Conservation (phyloP, 805 yeast genomes). For the Saccharomycopsis sp. region DNA sequence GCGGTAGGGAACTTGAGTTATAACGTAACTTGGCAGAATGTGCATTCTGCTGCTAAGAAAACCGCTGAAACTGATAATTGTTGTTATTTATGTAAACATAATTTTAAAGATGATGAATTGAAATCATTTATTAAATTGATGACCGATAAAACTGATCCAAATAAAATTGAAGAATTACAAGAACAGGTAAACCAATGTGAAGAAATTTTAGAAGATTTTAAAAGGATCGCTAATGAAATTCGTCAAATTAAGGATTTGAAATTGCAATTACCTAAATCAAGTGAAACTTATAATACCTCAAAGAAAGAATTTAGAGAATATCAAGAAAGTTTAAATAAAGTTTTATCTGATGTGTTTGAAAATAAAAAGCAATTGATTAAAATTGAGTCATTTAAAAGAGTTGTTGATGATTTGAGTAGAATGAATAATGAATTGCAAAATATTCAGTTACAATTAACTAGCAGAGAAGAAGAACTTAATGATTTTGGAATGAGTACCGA, state of each 20-base stretch:
- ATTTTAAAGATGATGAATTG: slow-evolving; percentile 37
- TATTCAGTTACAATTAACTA: slow-evolving; percentile 27
- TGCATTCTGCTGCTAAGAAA: slow-evolving; percentile 62
- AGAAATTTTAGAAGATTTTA: slow-evolving; percentile 23
- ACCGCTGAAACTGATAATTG: slow-evolving; percentile 48
- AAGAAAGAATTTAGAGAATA: slow-evolving; percentile 19
- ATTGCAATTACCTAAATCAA: slow-evolving; percentile 13
- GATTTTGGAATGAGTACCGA: slow-evolving; percentile 24
- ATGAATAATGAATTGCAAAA: slow-evolving; percentile 28
- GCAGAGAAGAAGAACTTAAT: slow-evolving; percentile 30
- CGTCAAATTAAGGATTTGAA: slow-evolving; percentile 4
- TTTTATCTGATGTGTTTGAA: too few relatives aligned
- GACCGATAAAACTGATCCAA: slow-evolving; percentile 12
- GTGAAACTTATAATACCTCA: slow-evolving; percentile 20
- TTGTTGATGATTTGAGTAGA: slow-evolving; percentile 33
- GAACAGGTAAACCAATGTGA: slow-evolving; percentile 27
- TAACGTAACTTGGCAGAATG: slow-evolving; percentile 59
- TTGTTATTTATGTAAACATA: slow-evolving; percentile 69
- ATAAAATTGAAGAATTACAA: slow-evolving; percentile 20
- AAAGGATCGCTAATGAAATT: slow-evolving; percentile 11
- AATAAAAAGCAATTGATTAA: not conserved
- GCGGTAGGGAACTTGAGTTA: slow-evolving; percentile 63
- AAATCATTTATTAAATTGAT: slow-evolving; percentile 20
- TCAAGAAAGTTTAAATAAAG: slow-evolving; percentile 3
- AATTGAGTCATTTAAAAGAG: slow-evolving; percentile 21